Evolutionary conservation across 2,329 filamentous ascomycete species (phyloP), one percentile per base, ranked within the genome.

Genomic region (Botrytis cinerea): DNA sequence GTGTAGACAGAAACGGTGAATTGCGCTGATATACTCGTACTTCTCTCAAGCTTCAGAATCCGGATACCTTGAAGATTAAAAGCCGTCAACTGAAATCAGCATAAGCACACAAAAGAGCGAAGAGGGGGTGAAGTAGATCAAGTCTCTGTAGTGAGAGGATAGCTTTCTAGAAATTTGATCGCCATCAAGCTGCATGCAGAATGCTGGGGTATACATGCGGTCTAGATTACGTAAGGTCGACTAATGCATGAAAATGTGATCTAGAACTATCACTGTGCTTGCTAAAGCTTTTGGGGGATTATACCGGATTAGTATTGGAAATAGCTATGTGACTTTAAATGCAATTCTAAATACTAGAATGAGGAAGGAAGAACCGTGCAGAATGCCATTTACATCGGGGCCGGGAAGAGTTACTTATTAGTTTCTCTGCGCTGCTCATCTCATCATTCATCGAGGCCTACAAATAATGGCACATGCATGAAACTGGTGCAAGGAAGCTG

Each of bases 161-260:
- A 32, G 43, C 20, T 35, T 22, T n/a, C 43, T 46, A 46, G 40
- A 45, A 2, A 32, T 64, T 35, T 28, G 43, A 28, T 35, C 12
- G 62, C n/a, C 61, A 25, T 46, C 38, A 32, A 45, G 40, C 61
- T 64, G 61, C 61, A 64, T 64, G 40, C 61, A 14, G 48, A 48
- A 57, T 57, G 51, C 51, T 35, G 43, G n/a, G 20, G 38, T 63
- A 43, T 22, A 28, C 4, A 43, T 64, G 62, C 40, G 18, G n/a
- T 14, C 22, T 16, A 18, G 45, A 48, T 66, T 66, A 66, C 20
- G 45, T 66, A 66, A 66, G 45, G 28, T 14, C 28, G 14, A 16
- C 63, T 35, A 66, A 40, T 43, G 18, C 40, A 28, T 63, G 60
- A 63, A 20, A 46, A 25, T 64, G 63, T 38, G 62, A 48, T 66